A percentile compares a stretch with the other conserved stretches of the same genome.
These are phyloP conservation scores for Rhodotorula sp. DNA, from an alignment of 1,284 basidiomycete genomes.

Conservation along the genomic window DNA sequence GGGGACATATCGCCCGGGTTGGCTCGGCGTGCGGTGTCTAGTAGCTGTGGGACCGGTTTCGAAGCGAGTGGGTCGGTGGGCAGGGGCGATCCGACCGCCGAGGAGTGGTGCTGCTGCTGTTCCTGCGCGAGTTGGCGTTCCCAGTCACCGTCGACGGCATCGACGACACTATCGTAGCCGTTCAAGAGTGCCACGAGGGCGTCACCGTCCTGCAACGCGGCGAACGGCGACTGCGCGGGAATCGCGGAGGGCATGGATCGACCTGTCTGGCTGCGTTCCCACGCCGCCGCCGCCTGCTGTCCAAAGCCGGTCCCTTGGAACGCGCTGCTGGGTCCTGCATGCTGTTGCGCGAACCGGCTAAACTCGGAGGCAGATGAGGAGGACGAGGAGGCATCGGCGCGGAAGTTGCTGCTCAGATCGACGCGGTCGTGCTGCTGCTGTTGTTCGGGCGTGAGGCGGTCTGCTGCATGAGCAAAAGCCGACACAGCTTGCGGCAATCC, in stretches of 20 bases:
- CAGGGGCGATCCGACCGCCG: constrained; percentile 5
- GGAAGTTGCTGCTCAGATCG: no score
- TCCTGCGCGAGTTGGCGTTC: constrained; percentile 21
- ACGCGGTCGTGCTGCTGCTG: no score
- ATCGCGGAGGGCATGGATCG: background rate
- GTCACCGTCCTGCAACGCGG: constrained; percentile 13
- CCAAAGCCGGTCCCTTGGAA: background rate
- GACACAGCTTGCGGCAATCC: no score
- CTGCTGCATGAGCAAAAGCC: no score
- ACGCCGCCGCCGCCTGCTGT: background rate
- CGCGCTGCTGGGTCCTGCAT: no score
- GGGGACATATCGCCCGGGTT: constrained; percentile 28
- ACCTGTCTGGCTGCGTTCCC: background rate
- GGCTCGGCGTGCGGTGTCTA: background rate
- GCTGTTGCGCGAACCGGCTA: no score
- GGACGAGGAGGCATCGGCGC: no score
- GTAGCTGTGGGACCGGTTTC: background rate
- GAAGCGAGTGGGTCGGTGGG: constrained; percentile 26
- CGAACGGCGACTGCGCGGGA: background rate
- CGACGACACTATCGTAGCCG: background rate
- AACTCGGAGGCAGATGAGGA: no score
- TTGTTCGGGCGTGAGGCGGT: no score
- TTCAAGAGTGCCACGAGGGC: constrained; percentile 16
- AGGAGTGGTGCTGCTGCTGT: constrained; percentile 8
- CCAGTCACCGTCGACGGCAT: constrained; percentile 30